phyloP scores from a whole-genome alignment of 495 filamentous ascomycete species.

The Penicillium waksmanii region DNA sequence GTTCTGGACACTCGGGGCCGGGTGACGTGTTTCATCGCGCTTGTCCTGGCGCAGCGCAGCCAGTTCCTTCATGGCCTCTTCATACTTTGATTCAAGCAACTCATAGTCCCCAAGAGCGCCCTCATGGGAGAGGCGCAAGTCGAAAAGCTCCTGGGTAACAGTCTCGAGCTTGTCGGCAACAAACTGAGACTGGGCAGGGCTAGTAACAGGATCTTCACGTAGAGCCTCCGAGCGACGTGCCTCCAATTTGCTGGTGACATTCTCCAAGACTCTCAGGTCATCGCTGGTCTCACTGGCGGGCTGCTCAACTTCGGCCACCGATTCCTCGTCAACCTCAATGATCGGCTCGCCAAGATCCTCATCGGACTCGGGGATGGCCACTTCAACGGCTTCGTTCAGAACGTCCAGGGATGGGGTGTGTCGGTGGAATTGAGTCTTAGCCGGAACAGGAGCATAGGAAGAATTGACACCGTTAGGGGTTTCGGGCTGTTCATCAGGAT shows the following conservation, averaged over 20 bases:
- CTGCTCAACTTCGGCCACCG: slow-evolving; percentile 22
- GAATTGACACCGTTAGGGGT: slow-evolving; percentile 29
- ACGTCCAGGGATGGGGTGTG: slow-evolving; percentile 49
- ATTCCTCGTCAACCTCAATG: slow-evolving; percentile 49
- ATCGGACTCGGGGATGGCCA: slow-evolving; percentile 59
- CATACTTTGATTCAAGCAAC: slow-evolving; percentile 83
- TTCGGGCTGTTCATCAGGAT: slow-evolving; percentile 50
- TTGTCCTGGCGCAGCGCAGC: slow-evolving; percentile 79
- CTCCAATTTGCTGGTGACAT: slow-evolving; percentile 35
- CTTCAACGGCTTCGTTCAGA: slow-evolving; percentile 53
- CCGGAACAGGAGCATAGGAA: slow-evolving; percentile 11
- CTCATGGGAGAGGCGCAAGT: slow-evolving; percentile 89
- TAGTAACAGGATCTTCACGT: slow-evolving; percentile 49
- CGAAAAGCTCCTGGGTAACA: slow-evolving; percentile 89
- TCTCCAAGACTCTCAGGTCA: slow-evolving; percentile 40
- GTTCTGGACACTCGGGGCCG: slow-evolving; percentile 48
- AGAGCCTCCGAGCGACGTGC: slow-evolving; percentile 25
- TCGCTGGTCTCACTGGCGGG: slow-evolving; percentile 13
- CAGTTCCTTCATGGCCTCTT: slow-evolving; percentile 80
- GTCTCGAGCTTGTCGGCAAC: slow-evolving; percentile 92
- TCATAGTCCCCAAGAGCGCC: slow-evolving; percentile 79
- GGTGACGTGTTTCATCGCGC: slow-evolving; percentile 79
- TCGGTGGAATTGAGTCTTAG: slow-evolving; percentile 32
- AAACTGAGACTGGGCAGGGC: slow-evolving; percentile 80
- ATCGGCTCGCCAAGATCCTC: slow-evolving; percentile 56